Evolutionary conservation across 257 asterid genomes (phyloP).

Genomic region (Thymus quinquecostatus): DNA sequence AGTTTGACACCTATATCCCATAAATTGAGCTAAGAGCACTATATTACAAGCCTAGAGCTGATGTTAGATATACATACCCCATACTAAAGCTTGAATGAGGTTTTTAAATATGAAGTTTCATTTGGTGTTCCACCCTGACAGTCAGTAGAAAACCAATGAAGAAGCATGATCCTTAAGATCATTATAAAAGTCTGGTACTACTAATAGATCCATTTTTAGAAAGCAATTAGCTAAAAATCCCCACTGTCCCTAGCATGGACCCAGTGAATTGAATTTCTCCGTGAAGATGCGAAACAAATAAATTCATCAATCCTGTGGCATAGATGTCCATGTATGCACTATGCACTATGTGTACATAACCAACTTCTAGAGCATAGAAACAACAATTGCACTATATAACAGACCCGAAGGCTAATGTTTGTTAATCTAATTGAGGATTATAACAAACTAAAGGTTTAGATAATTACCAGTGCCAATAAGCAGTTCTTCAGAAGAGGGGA

Average conservation of each 20-base stretch:
- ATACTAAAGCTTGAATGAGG: background rate
- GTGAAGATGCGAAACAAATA: background rate
- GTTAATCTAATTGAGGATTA: slow-evolving; percentile 16
- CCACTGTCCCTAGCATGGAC: no score
- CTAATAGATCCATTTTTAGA: slow-evolving; percentile 2
- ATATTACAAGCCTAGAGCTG: slow-evolving; percentile 13
- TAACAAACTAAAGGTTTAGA: slow-evolving; percentile 28
- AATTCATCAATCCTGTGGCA: slow-evolving; percentile 12
- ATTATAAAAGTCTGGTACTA: slow-evolving; percentile 2
- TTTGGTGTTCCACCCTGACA: background rate
- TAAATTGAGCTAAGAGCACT: background rate
- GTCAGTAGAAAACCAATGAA: background rate
- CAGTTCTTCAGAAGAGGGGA: slow-evolving; percentile 50
- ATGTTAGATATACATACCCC: slow-evolving; percentile 4
- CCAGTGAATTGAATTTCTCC: no score
- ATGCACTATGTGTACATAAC: background rate
- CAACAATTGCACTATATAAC: slow-evolving; percentile 20
- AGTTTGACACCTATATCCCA: background rate
- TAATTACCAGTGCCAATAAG: slow-evolving; percentile 71
- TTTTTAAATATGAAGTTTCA: slow-evolving; percentile 10
- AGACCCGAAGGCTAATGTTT: slow-evolving; percentile 5
- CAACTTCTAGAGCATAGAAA: slow-evolving; percentile 17
- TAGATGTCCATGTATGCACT: background rate
- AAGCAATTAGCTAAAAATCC: background rate
- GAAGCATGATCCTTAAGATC: slow-evolving; percentile 6